These are phyloP conservation scores for Plectranthus barbatus DNA, from an alignment of 257 asterid genomes.

Conservation along the genomic window DNA sequence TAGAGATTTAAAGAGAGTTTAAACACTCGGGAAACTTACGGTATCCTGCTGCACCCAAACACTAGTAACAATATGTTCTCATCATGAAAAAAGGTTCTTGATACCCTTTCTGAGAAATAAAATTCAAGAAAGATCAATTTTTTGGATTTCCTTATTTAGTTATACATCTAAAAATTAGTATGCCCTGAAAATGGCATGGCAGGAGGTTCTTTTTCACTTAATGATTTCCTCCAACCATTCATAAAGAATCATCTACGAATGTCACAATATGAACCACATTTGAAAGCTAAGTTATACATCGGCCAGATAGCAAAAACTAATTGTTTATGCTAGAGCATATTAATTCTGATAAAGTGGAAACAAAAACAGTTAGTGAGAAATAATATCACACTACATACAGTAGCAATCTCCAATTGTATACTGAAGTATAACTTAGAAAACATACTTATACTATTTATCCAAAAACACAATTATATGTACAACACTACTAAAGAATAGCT, in stretches of 20 bases:
- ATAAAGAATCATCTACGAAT: not conserved
- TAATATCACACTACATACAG: conserved; percentile 40
- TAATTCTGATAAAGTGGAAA: not conserved
- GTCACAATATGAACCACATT: not conserved
- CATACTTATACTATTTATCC: not conserved
- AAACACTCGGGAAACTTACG: not conserved
- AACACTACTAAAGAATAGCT: not conserved
- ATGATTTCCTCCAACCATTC: not conserved
- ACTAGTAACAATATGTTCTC: no score
- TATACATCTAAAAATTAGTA: not conserved
- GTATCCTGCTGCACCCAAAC: not conserved
- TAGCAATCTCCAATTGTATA: conserved; percentile 79
- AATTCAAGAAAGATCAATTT: not conserved
- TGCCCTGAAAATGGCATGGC: not conserved
- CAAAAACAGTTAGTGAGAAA: not conserved
- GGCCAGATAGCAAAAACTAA: no score
- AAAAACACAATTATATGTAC: conserved; percentile 5
- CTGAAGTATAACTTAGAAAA: conserved; percentile 4
- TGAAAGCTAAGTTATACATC: not conserved
- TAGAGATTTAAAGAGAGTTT: not conserved
- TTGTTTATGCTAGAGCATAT: not conserved
- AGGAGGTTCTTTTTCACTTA: no score
- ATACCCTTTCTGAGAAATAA: no score
- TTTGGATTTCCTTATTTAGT: not conserved
- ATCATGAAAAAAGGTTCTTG: no score